phyloP scores from a whole-genome alignment of 1,284 basidiomycete genomes.

The Trametes hirsuta region DNA sequence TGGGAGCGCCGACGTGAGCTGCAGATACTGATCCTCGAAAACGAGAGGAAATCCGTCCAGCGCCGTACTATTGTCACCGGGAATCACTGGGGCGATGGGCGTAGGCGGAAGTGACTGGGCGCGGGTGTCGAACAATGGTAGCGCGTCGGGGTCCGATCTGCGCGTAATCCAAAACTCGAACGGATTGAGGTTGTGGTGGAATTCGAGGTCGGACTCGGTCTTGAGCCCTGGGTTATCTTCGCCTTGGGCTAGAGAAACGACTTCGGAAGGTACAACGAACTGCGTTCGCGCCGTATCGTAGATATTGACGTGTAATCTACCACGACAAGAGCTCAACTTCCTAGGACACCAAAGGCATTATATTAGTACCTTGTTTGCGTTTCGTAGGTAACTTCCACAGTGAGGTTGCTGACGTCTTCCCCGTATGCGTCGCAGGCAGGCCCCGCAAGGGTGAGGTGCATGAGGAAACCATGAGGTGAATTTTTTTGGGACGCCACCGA shows the following conservation, averaged over 20 bases:
- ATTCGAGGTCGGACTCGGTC: slow-evolving; percentile 59
- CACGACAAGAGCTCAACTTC: slow-evolving; percentile 38
- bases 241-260: slow-evolving; percentile 54
- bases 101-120: slow-evolving; percentile 55
- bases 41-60: slow-evolving; percentile 66
- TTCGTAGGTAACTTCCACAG: slow-evolving; percentile 70
- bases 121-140: slow-evolving; percentile 78
- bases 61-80: slow-evolving; percentile 51
- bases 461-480: slow-evolving; percentile 54
- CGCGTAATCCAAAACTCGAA: slow-evolving; percentile 84
- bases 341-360: no score
- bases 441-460: slow-evolving; percentile 60
- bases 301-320: slow-evolving; percentile 77
- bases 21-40: slow-evolving; percentile 75
- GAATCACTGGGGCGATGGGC: slow-evolving; percentile 52
- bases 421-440: slow-evolving; percentile 75
- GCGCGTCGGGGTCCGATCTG: slow-evolving; percentile 54
- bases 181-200: slow-evolving; percentile 67
- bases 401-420: slow-evolving; percentile 63
- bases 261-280: slow-evolving; percentile 67
- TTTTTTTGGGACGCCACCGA: slow-evolving; percentile 48
- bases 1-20: slow-evolving; percentile 69
- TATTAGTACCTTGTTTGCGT: slow-evolving; percentile 41
- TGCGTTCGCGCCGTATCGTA: slow-evolving; percentile 61
- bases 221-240: slow-evolving; percentile 27